phyloP scores from a whole-genome alignment of 2,329 filamentous ascomycete genomes.

The Nothophaeocryptopus gaeumannii region DNA sequence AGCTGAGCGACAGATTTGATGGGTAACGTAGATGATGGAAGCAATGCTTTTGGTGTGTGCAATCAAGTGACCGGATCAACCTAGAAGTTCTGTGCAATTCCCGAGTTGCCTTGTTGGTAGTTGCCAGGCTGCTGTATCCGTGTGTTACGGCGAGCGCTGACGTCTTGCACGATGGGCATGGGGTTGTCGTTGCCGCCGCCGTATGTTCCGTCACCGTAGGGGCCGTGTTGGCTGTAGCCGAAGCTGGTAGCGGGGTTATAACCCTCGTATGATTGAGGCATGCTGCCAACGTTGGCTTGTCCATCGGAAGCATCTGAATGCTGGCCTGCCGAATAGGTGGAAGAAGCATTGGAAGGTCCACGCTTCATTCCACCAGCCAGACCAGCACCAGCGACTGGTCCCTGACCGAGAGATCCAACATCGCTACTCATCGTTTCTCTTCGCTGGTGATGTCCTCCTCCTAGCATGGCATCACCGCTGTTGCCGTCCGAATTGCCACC shows the following conservation, averaged over 20 bases:
- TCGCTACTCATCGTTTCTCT: constrained; percentile 64
- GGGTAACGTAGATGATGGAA: constrained; percentile 62
- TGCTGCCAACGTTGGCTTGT: constrained; percentile 19
- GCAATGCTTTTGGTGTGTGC: constrained; percentile 1
- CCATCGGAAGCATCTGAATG: constrained; percentile 64
- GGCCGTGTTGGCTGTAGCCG: constrained; percentile 55
- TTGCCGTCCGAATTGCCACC: constrained; percentile 47
- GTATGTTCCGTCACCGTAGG: constrained; percentile 56
- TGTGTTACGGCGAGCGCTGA: constrained; percentile 87
- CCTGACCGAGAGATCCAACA: constrained; percentile 64
- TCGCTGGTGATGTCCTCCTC: constrained; percentile 34
- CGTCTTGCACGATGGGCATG: constrained; percentile 87
- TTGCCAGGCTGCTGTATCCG: constrained; percentile 87
- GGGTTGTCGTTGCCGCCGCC: constrained; percentile 48
- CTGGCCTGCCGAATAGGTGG: constrained; percentile 81
- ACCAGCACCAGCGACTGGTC: constrained; percentile 63
- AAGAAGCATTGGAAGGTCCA: constrained; percentile 92
- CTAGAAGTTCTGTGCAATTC: constrained; percentile 95
- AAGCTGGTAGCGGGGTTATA: constrained; percentile 39
- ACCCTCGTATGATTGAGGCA: constrained; percentile 33
- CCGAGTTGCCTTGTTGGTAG: constrained; percentile 83
- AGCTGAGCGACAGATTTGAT: constrained; percentile 87
- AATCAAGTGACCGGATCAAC: not conserved
- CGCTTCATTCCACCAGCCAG: constrained; percentile 66
- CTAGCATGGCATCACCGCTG: constrained; percentile 58